Evolutionary conservation across 2,329 filamentous ascomycete species (phyloP).

Genomic region (Talaromyces atroroseus): DNA sequence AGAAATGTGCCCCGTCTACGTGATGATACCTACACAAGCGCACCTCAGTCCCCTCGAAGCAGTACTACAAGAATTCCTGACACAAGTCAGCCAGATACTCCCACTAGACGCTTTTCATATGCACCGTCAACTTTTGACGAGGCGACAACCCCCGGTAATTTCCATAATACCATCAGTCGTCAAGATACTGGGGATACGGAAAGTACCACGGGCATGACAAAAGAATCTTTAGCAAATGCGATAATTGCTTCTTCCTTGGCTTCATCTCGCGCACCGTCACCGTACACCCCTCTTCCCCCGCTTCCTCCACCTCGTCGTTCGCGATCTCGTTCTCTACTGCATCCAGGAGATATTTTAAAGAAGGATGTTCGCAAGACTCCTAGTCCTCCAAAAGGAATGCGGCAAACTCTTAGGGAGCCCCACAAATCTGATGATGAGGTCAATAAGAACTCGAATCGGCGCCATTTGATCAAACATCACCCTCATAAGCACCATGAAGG

Average conservation of each 20-base stretch:
- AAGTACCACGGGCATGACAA: constrained; percentile 23
- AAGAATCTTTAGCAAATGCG: constrained; percentile 40
- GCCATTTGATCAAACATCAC: constrained; percentile 38
- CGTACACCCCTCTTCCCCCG: constrained; percentile 32
- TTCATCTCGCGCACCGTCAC: constrained; percentile 37
- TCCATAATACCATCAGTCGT: constrained; percentile 6
- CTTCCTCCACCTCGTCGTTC: constrained; percentile 35
- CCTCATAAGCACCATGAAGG: constrained; percentile 46
- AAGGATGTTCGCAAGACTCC: constrained; percentile 25
- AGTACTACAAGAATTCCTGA: background rate
- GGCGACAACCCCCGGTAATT: background rate
- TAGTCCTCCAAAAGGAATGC: constrained; percentile 36
- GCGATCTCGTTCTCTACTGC: constrained; percentile 33
- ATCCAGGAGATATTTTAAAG: constrained; percentile 26
- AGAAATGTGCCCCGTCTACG: background rate
- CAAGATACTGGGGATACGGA: constrained; percentile 21
- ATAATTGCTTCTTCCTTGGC: constrained; percentile 45
- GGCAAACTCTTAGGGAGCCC: constrained; percentile 38
- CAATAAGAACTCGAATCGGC: constrained; percentile 23
- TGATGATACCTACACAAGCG: background rate
- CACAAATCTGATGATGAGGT: constrained; percentile 32
- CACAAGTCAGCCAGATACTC: constrained; percentile 2
- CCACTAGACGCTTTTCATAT: constrained; percentile 12
- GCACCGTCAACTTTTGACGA: constrained; percentile 23
- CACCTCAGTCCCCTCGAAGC: background rate